Evolutionary conservation across 148 eudicot species (phyloP).

Genomic region (Rhododendron williamsianum): DNA sequence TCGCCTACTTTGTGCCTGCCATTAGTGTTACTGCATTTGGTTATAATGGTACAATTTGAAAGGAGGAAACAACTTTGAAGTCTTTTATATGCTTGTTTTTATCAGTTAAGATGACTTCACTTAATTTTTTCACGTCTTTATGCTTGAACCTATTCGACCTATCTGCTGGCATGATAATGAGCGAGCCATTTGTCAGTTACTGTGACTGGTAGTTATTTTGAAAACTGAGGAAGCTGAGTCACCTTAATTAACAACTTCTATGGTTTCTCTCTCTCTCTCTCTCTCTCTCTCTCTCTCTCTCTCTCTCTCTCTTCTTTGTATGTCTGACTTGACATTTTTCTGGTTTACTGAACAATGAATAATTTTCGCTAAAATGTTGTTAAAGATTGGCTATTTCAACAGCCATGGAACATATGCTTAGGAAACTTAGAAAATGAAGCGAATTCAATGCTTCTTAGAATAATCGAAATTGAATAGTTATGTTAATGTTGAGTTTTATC

Average conservation of each 20-base stretch:
- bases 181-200: neutral
- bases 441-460: neutral
- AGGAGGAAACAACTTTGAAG: neutral
- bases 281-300: too few relatives aligned
- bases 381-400: neutral
- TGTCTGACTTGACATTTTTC: neutral
- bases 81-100: too few relatives aligned
- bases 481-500: neutral
- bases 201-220: neutral
- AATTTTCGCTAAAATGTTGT: neutral
- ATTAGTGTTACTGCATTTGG: too few relatives aligned
- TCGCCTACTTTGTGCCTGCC: too few relatives aligned
- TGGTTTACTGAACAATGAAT: neutral
- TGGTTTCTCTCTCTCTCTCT: neutral
- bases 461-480: neutral
- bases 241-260: neutral
- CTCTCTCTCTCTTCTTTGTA: too few relatives aligned
- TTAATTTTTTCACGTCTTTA: neutral
- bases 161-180: neutral
- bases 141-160: neutral
- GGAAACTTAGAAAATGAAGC: neutral
- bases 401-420: neutral
- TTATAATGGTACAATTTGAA: too few relatives aligned
- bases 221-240: neutral
- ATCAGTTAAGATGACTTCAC: too few relatives aligned